A percentile compares a stretch with the other conserved stretches of the same genome.
Evolutionary conservation across 2,329 filamentous ascomycete genomes (phyloP).

Genomic region (Chaetomiaceae sp.): DNA sequence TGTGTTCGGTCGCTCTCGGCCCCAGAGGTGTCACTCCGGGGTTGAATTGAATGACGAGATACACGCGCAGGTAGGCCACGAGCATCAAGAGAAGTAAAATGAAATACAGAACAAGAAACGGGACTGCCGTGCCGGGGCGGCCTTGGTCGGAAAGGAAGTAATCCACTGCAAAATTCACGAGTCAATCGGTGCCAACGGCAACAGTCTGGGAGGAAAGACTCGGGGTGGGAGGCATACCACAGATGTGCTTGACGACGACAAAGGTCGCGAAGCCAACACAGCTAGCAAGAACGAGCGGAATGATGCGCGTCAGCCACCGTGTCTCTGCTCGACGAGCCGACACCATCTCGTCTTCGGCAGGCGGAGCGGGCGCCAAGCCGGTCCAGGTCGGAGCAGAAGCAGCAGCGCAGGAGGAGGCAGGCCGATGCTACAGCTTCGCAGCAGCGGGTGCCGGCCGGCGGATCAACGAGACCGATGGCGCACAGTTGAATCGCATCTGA

Average conservation of each 20-base stretch:
- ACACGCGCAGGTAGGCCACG: constrained; percentile 62
- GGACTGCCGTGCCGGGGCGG: constrained; percentile 54
- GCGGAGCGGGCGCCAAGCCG: neutral
- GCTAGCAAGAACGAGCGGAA: constrained; percentile 63
- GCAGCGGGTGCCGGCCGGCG: neutral
- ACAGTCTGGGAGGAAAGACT: no score
- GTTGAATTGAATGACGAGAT: constrained; percentile 60
- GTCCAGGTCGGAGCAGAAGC: neutral
- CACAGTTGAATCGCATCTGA: constrained; percentile 4
- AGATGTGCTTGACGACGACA: constrained; percentile 60
- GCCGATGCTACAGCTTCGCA: neutral
- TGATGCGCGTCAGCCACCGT: constrained; percentile 52
- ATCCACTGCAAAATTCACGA: constrained; percentile 50
- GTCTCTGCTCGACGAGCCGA: constrained; percentile 21
- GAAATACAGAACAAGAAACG: constrained; percentile 67
- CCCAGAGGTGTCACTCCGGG: constrained; percentile 69
- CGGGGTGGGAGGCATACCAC: constrained; percentile 50
- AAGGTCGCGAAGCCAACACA: constrained; percentile 66
- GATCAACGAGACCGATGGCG: neutral
- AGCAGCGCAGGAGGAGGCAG: neutral
- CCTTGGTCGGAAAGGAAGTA: constrained; percentile 54
- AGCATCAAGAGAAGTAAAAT: constrained; percentile 62
- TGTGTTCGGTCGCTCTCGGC: constrained; percentile 27
- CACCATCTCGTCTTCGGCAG: constrained; percentile 17
- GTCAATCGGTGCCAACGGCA: no score